Percentiles rank a stretch among this genome's conserved stretches.
phyloP scores from a whole-genome alignment of 257 asterid genomes.

The Cruciata laevipes region DNA sequence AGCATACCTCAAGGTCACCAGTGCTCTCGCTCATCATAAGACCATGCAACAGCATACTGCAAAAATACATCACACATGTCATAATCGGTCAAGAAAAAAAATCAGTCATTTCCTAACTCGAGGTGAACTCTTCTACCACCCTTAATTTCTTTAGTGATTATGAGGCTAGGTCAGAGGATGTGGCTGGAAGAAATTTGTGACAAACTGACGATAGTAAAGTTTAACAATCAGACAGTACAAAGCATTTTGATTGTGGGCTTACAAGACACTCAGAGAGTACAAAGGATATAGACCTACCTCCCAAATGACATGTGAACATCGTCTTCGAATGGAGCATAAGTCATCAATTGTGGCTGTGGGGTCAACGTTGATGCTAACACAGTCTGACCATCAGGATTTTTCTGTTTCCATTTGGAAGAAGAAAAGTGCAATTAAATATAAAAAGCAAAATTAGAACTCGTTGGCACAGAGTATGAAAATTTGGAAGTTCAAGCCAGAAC shows the following conservation, averaged over 20 bases:
- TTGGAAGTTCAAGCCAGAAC: neutral
- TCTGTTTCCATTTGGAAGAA: slow-evolving; percentile 35
- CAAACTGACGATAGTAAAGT: neutral
- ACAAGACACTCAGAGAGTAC: neutral
- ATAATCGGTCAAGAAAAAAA: too few species aligned
- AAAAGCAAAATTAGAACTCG: neutral
- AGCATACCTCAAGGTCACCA: slow-evolving; percentile 87
- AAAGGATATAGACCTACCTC: slow-evolving; percentile 36
- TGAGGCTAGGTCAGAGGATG: neutral
- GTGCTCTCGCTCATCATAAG: slow-evolving; percentile 66
- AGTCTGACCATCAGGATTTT: slow-evolving; percentile 82
- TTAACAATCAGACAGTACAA: neutral
- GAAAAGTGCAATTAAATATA: slow-evolving; percentile 3
- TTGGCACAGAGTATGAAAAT: neutral
- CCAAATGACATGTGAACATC: slow-evolving; percentile 96
- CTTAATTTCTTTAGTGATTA: neutral
- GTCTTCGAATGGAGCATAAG: slow-evolving; percentile 67
- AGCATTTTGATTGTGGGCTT: neutral
- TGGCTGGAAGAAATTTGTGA: neutral
- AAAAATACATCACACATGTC: slow-evolving; percentile 14
- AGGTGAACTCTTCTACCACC: slow-evolving; percentile 2
- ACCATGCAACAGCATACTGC: slow-evolving; percentile 96
- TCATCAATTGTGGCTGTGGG: slow-evolving; percentile 64
- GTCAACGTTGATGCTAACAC: slow-evolving; percentile 83
- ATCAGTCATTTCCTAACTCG: neutral